Conservation (phyloP, 371 early-diverging fungal genomes). For the Mortierella sp. region DNA sequence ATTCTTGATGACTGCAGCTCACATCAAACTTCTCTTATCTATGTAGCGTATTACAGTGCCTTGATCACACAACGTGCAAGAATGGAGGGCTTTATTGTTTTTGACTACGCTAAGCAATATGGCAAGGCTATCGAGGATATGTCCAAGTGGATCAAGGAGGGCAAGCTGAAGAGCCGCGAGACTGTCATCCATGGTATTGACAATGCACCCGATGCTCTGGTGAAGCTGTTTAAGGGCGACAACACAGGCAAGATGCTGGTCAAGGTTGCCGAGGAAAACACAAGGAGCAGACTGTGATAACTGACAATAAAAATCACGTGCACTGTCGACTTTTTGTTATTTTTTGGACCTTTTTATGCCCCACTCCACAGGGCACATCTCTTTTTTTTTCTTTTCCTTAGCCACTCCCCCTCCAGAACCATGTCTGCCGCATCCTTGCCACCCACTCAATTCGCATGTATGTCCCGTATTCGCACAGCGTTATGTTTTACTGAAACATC, state of each 20-base stretch:
- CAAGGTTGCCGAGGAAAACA: conserved; percentile 65
- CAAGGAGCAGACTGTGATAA: conserved; percentile 31
- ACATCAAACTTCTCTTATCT: not conserved
- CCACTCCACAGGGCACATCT: no score
- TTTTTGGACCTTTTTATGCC: conserved; percentile 82
- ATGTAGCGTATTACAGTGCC: conserved; percentile 49
- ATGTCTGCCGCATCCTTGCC: conserved; percentile 55
- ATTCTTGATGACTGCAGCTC: not conserved
- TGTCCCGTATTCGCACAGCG: conserved; percentile 3
- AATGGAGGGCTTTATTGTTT: conserved; percentile 78
- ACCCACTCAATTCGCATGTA: conserved; percentile 55
- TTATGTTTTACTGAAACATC: no score
- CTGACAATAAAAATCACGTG: not conserved
- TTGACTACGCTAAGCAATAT: conserved; percentile 64
- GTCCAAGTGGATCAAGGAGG: conserved; percentile 71
- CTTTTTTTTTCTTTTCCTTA: conserved; percentile 13
- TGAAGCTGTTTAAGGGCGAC: conserved; percentile 81
- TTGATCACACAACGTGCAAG: conserved; percentile 60
- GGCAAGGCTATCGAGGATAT: conserved; percentile 70
- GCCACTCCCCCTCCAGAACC: conserved; percentile 34
- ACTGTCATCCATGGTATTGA: conserved; percentile 83
- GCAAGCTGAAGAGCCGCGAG: conserved; percentile 75
- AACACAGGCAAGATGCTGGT: conserved; percentile 90
- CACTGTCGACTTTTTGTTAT: no score
- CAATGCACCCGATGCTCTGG: conserved; percentile 79